Evolutionary conservation across 768 basidiomycete genomes (phyloP).

Genomic region (Mycena amicta): DNA sequence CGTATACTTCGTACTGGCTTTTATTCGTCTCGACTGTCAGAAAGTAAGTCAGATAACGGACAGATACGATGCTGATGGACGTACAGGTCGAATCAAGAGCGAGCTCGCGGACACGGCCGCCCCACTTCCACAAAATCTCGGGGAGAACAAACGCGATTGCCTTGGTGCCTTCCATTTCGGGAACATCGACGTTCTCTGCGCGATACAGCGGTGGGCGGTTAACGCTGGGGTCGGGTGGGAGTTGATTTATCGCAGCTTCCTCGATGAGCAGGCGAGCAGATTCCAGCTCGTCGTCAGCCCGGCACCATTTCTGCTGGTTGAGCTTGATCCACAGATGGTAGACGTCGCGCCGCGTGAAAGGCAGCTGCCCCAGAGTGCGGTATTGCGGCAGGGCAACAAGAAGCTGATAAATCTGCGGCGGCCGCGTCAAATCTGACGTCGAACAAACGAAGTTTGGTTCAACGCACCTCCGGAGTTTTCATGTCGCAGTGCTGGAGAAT

Average conservation of each 20-base stretch:
- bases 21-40: conserved; percentile 36
- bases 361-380: neutral
- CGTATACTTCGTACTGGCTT: conserved; percentile 34
- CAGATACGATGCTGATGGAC: neutral
- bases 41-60: neutral
- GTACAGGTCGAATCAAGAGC: conserved; percentile 34
- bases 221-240: neutral
- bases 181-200: conserved; percentile 5
- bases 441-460: neutral
- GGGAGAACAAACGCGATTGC: conserved; percentile 32
- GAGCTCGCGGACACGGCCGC: conserved; percentile 28
- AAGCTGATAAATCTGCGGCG: neutral
- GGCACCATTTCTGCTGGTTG: conserved; percentile 25
- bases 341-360: conserved; percentile 19
- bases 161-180: conserved; percentile 17
- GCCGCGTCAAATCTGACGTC: neutral
- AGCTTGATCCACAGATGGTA: conserved; percentile 26
- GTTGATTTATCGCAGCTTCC: conserved; percentile 1
- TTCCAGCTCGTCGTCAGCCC: conserved; percentile 28
- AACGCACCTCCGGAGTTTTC: neutral
- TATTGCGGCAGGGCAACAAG: neutral
- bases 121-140: conserved; percentile 25
- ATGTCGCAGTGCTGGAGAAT: neutral
- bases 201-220: conserved; percentile 1
- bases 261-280: conserved; percentile 30